Evolutionary conservation across 2,329 filamentous ascomycete species (phyloP), one percentile per base, ranked within the genome.

Genomic region (Pezicula rhizophila): DNA sequence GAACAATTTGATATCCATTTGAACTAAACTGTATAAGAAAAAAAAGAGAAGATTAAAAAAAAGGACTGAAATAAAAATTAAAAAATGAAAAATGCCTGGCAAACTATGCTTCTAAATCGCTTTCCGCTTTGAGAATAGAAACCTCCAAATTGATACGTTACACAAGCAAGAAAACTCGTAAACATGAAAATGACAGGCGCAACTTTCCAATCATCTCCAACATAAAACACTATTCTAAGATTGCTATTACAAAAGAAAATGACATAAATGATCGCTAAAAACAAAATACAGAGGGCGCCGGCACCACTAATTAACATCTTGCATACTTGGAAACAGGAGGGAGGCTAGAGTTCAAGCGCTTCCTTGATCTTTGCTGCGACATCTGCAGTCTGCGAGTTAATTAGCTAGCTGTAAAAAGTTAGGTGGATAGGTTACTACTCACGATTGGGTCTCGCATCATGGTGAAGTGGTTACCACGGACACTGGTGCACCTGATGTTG

Each of bases 371-470:
- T 25, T 8, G 40, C 40, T 14, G 40, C 31, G 8, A 42, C 40
- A 42, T 42, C 40, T 6, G n/a, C 18, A 42, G 40, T 28, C 40
- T 42, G 10, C 4, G 5, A 28, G 26, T 11, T 42, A 1, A 14
- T 42, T 42, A 42, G 40, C 31, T 6, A 14, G 4, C 6, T 5
- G 14, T 26, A 10, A 15, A 3, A 28, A 25, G 20, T 28, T 35
- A 23, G 23, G 18, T 11, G 42, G 33, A 26, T 38, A 8, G n/a
- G 38, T 3, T 14, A 15, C 6, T 28, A 54, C 56, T 54, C 50
- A 57, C 56, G 12, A 51, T 41, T 40, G 56, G 56, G 26, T 54
- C 37, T 49, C 56, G 47, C 50, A 57, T 59, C 52, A 57, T 57
- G 8, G 57, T 53, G 45, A 59, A 57, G 46, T 59, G 55, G 47